phyloP scores from a whole-genome alignment of 129 eudicot species.

The Saposhnikovia divaricata region DNA sequence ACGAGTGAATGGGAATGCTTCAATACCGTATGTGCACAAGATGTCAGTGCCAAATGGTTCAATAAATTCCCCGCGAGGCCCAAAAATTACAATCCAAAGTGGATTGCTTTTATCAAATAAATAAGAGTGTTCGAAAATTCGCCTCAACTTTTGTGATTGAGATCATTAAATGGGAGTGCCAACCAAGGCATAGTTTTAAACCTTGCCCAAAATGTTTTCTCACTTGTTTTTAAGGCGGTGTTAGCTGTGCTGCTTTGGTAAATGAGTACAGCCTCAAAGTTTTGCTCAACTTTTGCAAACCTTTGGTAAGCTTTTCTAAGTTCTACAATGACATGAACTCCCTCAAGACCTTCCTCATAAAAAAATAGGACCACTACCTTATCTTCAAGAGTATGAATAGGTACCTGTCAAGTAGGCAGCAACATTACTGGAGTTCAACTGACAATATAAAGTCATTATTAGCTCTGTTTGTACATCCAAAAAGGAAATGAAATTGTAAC shows the following conservation, averaged over 20 bases:
- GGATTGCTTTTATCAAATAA: not conserved
- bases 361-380: no score
- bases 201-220: not conserved
- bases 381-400: no score
- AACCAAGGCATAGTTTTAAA: not conserved
- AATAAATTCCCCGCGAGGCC: not conserved
- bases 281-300: not conserved
- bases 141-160: not conserved
- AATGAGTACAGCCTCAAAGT: not conserved
- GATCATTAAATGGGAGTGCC: not conserved
- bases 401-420: no score
- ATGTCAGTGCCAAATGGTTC: not conserved
- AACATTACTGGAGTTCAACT: no score
- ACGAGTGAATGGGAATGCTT: not conserved
- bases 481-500: no score
- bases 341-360: no score
- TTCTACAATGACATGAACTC: no score
- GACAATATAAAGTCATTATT: no score
- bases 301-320: no score
- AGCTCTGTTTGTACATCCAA: no score
- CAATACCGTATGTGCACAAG: no score
- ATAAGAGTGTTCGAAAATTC: not conserved
- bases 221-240: not conserved
- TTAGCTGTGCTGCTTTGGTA: not conserved
- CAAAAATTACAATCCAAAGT: not conserved